A percentile compares a stretch with the other conserved stretches of the same genome.
Evolutionary conservation across 2,329 filamentous ascomycete genomes (phyloP).

Genomic region (Aspergillus sp.): DNA sequence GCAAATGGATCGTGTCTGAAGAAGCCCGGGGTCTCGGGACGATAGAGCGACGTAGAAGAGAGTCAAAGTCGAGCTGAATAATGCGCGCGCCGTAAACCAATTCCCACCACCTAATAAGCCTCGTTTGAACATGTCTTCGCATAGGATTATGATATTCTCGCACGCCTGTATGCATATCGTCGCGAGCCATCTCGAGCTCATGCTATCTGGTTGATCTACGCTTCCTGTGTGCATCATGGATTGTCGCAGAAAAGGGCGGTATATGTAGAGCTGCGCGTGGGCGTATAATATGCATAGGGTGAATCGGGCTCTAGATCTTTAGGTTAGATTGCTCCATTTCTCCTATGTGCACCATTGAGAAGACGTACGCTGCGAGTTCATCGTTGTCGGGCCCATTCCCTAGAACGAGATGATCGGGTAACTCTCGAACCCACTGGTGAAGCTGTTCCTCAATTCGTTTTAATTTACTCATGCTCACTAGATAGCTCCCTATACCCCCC

Average conservation of each 20-base stretch:
- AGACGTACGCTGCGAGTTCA: not conserved
- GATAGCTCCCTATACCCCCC: constrained; percentile 2
- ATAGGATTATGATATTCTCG: constrained; percentile 13
- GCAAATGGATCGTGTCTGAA: not conserved
- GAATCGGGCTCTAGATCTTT: constrained; percentile 8
- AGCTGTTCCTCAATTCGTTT: constrained; percentile 7
- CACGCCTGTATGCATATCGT: constrained; percentile 10
- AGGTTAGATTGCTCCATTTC: not conserved
- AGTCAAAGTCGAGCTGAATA: constrained; percentile 4
- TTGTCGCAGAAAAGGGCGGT: constrained; percentile 11
- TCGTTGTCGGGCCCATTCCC: no score
- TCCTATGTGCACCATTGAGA: not conserved
- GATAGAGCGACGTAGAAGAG: constrained; percentile 5
- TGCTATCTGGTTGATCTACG: not conserved
- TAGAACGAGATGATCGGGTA: no score
- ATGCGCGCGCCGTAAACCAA: constrained; percentile 8
- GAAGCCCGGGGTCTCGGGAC: not conserved
- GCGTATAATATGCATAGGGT: constrained; percentile 10
- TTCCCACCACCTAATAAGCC: constrained; percentile 9
- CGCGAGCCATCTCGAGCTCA: constrained; percentile 1
- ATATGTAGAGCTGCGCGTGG: constrained; percentile 12
- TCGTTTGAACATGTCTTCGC: constrained; percentile 12
- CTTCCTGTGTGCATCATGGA: not conserved
- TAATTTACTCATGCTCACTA: constrained; percentile 7
- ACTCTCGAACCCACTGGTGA: no score